These are phyloP conservation scores for Xylariaceae sp. DNA, from an alignment of 2,329 filamentous ascomycete genomes.

Conservation along the genomic window DNA sequence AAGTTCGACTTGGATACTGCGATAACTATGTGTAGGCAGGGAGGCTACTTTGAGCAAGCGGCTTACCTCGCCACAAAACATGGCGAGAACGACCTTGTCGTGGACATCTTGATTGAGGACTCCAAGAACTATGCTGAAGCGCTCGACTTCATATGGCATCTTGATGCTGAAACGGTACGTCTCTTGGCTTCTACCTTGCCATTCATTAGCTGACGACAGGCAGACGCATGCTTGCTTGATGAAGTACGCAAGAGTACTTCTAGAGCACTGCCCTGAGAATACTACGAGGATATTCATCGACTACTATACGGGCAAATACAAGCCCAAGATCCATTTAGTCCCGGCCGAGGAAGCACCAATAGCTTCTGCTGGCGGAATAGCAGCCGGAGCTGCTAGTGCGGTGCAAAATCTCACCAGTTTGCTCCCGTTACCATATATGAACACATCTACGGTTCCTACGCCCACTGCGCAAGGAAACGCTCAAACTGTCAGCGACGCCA, in stretches of 20 bases:
- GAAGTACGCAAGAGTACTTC: constrained; percentile 90
- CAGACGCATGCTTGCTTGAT: constrained; percentile 86
- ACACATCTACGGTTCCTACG: constrained; percentile 58
- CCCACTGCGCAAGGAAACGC: constrained; percentile 54
- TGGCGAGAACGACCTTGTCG: constrained; percentile 88
- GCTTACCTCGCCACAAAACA: constrained; percentile 95
- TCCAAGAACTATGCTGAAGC: constrained; percentile 89
- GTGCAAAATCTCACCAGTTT: constrained; percentile 85
- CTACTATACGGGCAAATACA: constrained; percentile 88
- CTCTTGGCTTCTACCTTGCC: not conserved
- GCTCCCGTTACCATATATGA: constrained; percentile 85
- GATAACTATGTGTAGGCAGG: constrained; percentile 96
- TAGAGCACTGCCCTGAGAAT: constrained; percentile 81
- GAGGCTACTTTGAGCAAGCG: constrained; percentile 94
- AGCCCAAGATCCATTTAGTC: constrained; percentile 65
- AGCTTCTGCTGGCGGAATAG: constrained; percentile 48
- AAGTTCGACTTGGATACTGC: constrained; percentile 98
- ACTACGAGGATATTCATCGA: constrained; percentile 89
- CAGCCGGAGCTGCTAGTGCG: constrained; percentile 68
- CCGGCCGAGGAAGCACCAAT: constrained; percentile 41
- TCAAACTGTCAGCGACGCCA: constrained; percentile 56
- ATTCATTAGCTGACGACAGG: constrained; percentile 14
- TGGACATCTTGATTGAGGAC: constrained; percentile 95
- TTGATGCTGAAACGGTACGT: constrained; percentile 76
- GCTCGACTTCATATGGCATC: constrained; percentile 85